Evolutionary conservation across 2,329 filamentous ascomycete genomes (phyloP).

Genomic region (Epichloe elymi): DNA sequence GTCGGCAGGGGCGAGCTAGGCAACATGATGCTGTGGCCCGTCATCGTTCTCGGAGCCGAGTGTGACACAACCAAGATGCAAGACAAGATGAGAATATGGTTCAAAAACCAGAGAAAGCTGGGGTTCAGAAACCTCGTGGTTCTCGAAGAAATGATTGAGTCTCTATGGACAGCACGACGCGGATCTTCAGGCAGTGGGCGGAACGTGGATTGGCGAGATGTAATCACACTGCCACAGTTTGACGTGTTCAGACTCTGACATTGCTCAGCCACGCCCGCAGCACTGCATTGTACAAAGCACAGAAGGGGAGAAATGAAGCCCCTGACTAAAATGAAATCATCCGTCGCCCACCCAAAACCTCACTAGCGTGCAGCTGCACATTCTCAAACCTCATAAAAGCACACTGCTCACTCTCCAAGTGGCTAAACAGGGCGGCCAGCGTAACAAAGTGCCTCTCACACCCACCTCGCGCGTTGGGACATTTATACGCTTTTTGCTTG

Average conservation of each 20-base stretch:
- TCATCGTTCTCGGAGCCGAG: constrained; percentile 21
- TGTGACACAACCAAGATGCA: constrained; percentile 16
- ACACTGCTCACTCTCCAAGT: constrained; percentile 32
- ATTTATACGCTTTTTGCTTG: constrained; percentile 26
- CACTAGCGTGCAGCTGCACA: constrained; percentile 15
- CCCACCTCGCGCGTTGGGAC: constrained; percentile 15
- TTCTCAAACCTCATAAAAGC: constrained; percentile 22
- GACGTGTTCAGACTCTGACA: constrained; percentile 14
- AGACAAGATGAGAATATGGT: constrained; percentile 17
- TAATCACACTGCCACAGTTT: constrained; percentile 19
- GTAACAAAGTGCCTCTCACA: constrained; percentile 26
- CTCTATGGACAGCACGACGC: constrained; percentile 17
- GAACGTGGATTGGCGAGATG: constrained; percentile 19
- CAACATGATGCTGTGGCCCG: constrained; percentile 23
- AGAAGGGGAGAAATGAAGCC: too few species aligned
- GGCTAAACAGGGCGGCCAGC: constrained; percentile 26
- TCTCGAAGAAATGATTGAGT: constrained; percentile 17
- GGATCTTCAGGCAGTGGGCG: constrained; percentile 1
- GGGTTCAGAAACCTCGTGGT: constrained; percentile 21
- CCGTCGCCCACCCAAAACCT: background rate
- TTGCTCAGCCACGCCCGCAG: too few species aligned
- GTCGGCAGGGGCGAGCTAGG: constrained; percentile 16
- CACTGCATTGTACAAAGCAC: too few species aligned
- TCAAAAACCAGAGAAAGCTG: constrained; percentile 18
- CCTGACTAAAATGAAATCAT: constrained; percentile 4